phyloP scores from a whole-genome alignment of 2,329 filamentous ascomycete species.

The Xylariales sp. region DNA sequence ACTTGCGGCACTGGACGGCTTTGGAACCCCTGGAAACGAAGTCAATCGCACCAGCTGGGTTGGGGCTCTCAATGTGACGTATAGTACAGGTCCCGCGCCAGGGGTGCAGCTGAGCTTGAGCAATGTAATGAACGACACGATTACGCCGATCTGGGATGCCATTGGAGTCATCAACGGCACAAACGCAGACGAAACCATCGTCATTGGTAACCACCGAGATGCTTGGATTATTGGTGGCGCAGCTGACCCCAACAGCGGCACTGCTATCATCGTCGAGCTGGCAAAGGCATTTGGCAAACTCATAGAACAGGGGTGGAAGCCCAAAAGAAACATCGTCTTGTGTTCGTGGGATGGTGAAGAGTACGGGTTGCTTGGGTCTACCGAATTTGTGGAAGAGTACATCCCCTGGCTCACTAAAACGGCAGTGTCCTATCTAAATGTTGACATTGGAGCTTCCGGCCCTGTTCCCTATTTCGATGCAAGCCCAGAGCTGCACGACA shows the following conservation, averaged over 20 bases:
- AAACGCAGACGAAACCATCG: slow-evolving; percentile 67
- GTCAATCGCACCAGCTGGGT: slow-evolving; percentile 59
- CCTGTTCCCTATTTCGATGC: slow-evolving; percentile 51
- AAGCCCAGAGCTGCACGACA: slow-evolving; percentile 63
- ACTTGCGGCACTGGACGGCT: slow-evolving; percentile 71
- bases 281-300: slow-evolving; percentile 67
- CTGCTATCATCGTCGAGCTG: slow-evolving; percentile 71
- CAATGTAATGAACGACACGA: slow-evolving; percentile 66
- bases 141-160: slow-evolving; percentile 69
- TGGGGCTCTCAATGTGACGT: slow-evolving; percentile 42
- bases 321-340: slow-evolving; percentile 72
- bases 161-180: slow-evolving; percentile 79
- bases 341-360: slow-evolving; percentile 71
- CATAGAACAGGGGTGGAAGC: slow-evolving; percentile 71
- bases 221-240: slow-evolving; percentile 82
- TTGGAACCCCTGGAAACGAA: slow-evolving; percentile 63
- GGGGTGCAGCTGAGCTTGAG: slow-evolving; percentile 58
- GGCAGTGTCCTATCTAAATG: slow-evolving; percentile 74
- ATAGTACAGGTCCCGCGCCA: slow-evolving; percentile 42
- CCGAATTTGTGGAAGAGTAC: slow-evolving; percentile 84
- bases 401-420: slow-evolving; percentile 68
- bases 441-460: slow-evolving; percentile 65
- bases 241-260: slow-evolving; percentile 79
- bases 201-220: slow-evolving; percentile 78
- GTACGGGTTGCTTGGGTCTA: slow-evolving; percentile 75